Base-by-base conservation (phyloP, 805 yeast species). In the Wickerhamomyces kurtzmanii region DNA sequence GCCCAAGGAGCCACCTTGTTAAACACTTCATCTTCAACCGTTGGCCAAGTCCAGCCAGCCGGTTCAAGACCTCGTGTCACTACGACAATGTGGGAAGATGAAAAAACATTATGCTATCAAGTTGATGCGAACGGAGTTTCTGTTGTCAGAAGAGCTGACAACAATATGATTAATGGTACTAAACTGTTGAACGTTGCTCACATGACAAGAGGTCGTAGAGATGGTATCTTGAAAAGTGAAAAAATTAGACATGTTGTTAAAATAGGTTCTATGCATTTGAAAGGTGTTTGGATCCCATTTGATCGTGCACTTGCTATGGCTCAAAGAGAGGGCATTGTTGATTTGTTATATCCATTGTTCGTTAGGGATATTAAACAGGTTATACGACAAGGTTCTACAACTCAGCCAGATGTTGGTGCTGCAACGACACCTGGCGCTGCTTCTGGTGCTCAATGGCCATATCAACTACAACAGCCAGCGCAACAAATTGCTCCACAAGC, bases 21-120 rank as follows among this genome's bases (percentile, higher is more conserved):
- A 6, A n/a, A n/a, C 8, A 20, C 12, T n/a, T n/a, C 22, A 6
- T n/a, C 12, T 11, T 20, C 22, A 11, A 20, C 22, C 11, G 37
- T 43, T 15, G 52, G 52, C 9, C 50, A 47, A 28, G 40, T 43
- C 15, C 52, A 47, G 23, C 52, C 52, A 5, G 38, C 45, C 17
- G 52, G 52, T 8, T 47, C 54, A 15, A 62, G 66, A 46, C 75
- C 77, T 28, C 55, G 70, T 35, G 84, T 81, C 29, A 78, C 86
- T 29, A 80, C 91, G 14, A 81, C 91, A n/a, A 70, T 78, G 69
- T 82, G 94, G 94, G 91, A 82, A 47, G 93, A 82, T 48, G 93
- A 82, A 46, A 76, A 78, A 40, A 82, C 93, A 1, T 53, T 82
- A 29, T 82, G 91, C 48, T 82, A 81, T 57, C 91, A 81, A 53